Evolutionary conservation across 2,329 filamentous ascomycete species (phyloP), one percentile per base, ranked within the genome.

Genomic region (Lachnellula willkommii): DNA sequence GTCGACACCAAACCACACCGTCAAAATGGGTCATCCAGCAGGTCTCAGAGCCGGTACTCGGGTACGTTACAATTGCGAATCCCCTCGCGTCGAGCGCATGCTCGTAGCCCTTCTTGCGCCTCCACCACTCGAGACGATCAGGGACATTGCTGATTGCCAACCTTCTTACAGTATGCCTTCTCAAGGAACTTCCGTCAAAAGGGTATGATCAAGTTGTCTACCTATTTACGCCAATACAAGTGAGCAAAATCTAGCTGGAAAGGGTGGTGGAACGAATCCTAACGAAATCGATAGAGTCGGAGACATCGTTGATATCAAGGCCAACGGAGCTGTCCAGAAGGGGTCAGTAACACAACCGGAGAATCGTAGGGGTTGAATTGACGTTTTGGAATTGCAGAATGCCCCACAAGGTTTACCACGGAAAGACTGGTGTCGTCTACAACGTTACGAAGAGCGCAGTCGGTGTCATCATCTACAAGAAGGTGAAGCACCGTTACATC

Each of bases 321-420:
- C 89, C 74, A 97, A 99, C 82, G 94, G 92, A 88, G 94, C 91
- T 73, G 89, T 95, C 66, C 92, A 96, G 83, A 95, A 96, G 86
- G 92, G 91, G 28, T 32, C 28, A 32, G 28, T 32, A 32, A 32
- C 9, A 32, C 28, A 32, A 12, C 28, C 28, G 28, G 28, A 32
- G 48, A 52, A 12, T n/a, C 17, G 26, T 24, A 37, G 47, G n/a
- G 47, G 42, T 17, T 43, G 49, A 45, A 46, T 45, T 49, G 47
- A 63, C 53, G 53, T 40, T 50, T 50, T 39, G 9, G 45, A 75
- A 53, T 28, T 32, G 37, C 71, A 91, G 90, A 83, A 94, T 96
- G 90, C 92, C 93, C 72, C 91, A 92, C 88, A 96, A 96, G 85
- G 89, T 96, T 80, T 96, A 95, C 88, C 92, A 97, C 85, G 94